Evolutionary conservation across 2,329 filamentous ascomycete species (phyloP), one percentile per base, ranked within the genome.

Genomic region (Pseudogymnoascus sp.): DNA sequence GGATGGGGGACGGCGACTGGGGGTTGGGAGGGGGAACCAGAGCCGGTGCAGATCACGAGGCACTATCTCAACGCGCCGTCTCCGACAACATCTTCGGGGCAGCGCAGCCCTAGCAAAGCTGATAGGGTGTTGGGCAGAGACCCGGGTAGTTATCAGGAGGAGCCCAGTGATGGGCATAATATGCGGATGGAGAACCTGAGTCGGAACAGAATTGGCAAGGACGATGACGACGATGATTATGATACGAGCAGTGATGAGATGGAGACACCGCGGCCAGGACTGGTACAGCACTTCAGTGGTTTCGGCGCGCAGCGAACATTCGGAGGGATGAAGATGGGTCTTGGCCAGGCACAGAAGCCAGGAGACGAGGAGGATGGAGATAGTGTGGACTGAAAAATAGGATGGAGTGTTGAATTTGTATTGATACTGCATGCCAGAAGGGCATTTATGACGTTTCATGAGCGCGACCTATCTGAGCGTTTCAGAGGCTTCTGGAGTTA

Each of bases 1-100:
- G 88, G 88, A 35, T 90, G 88, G 87, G 87, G 87, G 35, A 60
- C 33, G 71, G 68, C 21, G 70, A 60, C 33, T 42, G 59, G 38
- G n/a, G 59, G 38, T 25, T 42, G 23, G 33, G 33, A 60, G 33
- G 59, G 21, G 23, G 53, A 62, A 10, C 33, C 59, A n/a, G 60
- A 62, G 25, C 28, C 59, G 11, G 59, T 62, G 66, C 18, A 60
- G 66, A 38, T 38, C 12, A 60, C 59, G 62, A 11, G 50, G 28
- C 50, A 56, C 50, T 65, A 65, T 59, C 47, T 60, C 33, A 42
- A 67, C 59, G 62, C 66, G 18, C 38, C 67, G 14, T 61, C 5
- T 61, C 62, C 14, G 38, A 56, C 16, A 31, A 63, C 14, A 16
- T 23, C 16, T n/a, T 5, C 16, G 8, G 59, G 59, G 2, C 33